A percentile compares a stretch with the other conserved stretches of the same genome.
phyloP scores from a whole-genome alignment of 202 grass and related monocot species.

The Carex sylvatica region DNA sequence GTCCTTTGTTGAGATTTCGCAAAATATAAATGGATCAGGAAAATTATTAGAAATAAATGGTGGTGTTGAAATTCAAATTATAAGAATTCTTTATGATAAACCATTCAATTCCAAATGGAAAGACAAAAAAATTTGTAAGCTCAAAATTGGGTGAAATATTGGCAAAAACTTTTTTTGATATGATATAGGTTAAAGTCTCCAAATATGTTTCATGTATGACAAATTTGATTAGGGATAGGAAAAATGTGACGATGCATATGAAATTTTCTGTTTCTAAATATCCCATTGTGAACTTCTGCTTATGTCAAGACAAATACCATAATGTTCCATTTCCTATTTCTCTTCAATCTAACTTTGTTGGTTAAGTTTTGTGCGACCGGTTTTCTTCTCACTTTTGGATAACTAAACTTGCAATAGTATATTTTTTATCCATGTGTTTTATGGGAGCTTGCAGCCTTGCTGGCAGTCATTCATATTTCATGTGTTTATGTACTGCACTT shows the following conservation, averaged over 20 bases:
- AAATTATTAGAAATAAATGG: background rate
- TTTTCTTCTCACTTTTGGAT: background rate
- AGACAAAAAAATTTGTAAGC: background rate
- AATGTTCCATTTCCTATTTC: no score
- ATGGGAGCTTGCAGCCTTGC: background rate
- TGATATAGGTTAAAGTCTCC: no score
- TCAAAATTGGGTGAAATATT: background rate
- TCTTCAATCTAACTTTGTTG: background rate
- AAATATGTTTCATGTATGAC: no score
- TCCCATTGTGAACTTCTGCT: background rate
- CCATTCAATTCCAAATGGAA: background rate
- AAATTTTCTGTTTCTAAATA: background rate
- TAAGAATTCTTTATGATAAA: background rate
- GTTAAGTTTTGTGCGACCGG: background rate
- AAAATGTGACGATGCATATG: background rate
- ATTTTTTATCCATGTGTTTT: background rate
- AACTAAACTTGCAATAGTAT: background rate
- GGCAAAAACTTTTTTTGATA: no score
- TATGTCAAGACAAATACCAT: background rate
- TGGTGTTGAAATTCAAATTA: background rate
- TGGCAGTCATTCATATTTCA: background rate
- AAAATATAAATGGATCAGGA: background rate
- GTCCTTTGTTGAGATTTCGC: background rate
- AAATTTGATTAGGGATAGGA: background rate
- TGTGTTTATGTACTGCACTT: background rate